phyloP scores from a whole-genome alignment of 345 rosid genomes.

The Ceriops zippeliana region DNA sequence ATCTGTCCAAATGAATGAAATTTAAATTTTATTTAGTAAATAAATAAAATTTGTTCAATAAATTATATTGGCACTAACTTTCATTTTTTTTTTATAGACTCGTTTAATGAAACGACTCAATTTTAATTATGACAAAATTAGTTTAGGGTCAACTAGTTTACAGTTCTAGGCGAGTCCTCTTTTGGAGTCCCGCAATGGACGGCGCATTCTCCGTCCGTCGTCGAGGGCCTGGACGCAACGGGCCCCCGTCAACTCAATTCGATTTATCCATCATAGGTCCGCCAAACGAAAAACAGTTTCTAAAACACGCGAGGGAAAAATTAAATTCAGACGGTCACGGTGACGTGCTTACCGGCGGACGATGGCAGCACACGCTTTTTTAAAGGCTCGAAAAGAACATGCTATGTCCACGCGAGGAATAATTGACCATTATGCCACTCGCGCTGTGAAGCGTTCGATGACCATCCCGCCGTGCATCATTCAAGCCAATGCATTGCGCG shows the following conservation, averaged over 20 bases:
- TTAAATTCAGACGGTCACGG: background rate
- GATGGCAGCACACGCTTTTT: conserved; percentile 9
- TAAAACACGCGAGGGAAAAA: background rate
- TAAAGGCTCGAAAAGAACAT: background rate
- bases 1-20: no score
- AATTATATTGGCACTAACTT: no score
- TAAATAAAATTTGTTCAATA: no score
- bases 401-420: background rate
- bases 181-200: conserved; percentile 22
- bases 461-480: no score
- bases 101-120: no score
- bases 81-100: no score
- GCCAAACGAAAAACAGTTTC: background rate
- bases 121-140: no score
- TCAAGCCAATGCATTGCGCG: no score
- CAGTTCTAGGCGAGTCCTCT: conserved; percentile 18
- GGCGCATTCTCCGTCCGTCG: conserved; percentile 18
- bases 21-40: no score
- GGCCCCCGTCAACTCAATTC: conserved; percentile 13
- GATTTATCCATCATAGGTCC: conserved; percentile 3
- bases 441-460: background rate
- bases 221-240: conserved; percentile 25
- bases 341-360: conserved; percentile 27
- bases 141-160: no score
- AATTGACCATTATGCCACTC: background rate